A percentile compares a stretch with the other conserved stretches of the same genome.
Conservation (phyloP, 371 early-diverging fungal genomes). For the Mycotypha africana region DNA sequence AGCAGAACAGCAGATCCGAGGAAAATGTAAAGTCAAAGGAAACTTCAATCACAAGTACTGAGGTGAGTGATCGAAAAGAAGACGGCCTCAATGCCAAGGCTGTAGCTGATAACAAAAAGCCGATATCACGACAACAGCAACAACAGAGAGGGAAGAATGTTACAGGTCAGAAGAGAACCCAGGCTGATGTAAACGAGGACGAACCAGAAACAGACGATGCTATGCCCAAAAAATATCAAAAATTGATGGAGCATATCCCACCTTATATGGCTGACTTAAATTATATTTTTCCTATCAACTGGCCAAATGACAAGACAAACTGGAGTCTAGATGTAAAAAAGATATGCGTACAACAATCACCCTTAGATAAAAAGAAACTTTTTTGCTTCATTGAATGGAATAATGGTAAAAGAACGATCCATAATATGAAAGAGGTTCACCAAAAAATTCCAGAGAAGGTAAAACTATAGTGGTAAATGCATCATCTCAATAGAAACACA, state of each 20-base stretch:
- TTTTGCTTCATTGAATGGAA: slow-evolving; percentile 26
- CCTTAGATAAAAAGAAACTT: slow-evolving; percentile 5
- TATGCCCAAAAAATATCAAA: neutral
- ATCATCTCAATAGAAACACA: too few species aligned
- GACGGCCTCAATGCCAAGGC: neutral
- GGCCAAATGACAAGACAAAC: slow-evolving; percentile 1
- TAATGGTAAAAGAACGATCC: slow-evolving; percentile 28
- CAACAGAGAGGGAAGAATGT: neutral
- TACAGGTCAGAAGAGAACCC: too few species aligned
- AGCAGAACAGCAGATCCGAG: neutral
- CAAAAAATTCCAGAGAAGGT: slow-evolving; percentile 17
- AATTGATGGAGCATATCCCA: slow-evolving; percentile 5
- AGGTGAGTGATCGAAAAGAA: neutral
- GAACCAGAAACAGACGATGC: neutral
- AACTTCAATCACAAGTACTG: neutral
- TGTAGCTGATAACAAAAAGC: neutral
- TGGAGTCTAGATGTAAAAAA: slow-evolving; percentile 11
- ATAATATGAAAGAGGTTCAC: slow-evolving; percentile 24
- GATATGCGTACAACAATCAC: slow-evolving; percentile 19
- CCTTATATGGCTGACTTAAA: slow-evolving; percentile 11
- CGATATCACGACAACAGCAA: neutral
- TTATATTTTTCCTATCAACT: slow-evolving; percentile 2
- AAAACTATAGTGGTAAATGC: too few species aligned
- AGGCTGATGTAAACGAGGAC: neutral
- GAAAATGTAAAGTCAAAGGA: neutral